Base-by-base conservation (phyloP, 202 grass and related monocot species). In the Carex arenaria region DNA sequence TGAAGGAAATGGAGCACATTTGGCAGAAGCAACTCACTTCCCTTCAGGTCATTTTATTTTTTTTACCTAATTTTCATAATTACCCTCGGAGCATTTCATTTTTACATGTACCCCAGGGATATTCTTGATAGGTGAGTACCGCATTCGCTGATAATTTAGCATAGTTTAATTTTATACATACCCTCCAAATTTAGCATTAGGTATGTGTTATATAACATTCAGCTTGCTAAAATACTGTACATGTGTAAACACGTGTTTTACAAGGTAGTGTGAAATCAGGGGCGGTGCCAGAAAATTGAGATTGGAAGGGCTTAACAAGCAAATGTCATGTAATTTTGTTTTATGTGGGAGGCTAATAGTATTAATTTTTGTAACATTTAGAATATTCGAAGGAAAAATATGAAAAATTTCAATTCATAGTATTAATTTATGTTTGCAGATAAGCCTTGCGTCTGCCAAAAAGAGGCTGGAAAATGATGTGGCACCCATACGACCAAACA, bases 1-100 rank as follows among this genome's bases (percentile, higher is more conserved):
- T 99, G 97, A 96, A 99, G 84, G 84, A 79, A 36, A 94, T 99
- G 93, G 97, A 99, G 87, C 89, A 92, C 23, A 83, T 84, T 42
- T 96, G 97, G 97, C 89, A 96, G 91, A 96, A 93, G 75, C 93
- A 99, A 74, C 87, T 99, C 60, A 85, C 91, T 77, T 94, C 97
- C 82, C 76, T 99, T 79, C 97, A 99, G 93, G 97, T 99, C 13
- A 6, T 10, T 83, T n/a, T n/a, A n/a, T n/a, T 61, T 22, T 22
- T 59, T 49, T 55, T 77, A 38, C 61, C 11, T 26, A 64, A 4
- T 62, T 87, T 51, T 26, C 38, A 65, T 86, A n/a, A 57, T 76
- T 57, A 76, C 51, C 17, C 23, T 31, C 15, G 11, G 5, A 75
- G 49, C 26, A 52, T 26, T 52, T 82, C 4, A 82, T 82, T 82